phyloP scores from a whole-genome alignment of 1,284 basidiomycete species.

The Anthracocystis setariae region DNA sequence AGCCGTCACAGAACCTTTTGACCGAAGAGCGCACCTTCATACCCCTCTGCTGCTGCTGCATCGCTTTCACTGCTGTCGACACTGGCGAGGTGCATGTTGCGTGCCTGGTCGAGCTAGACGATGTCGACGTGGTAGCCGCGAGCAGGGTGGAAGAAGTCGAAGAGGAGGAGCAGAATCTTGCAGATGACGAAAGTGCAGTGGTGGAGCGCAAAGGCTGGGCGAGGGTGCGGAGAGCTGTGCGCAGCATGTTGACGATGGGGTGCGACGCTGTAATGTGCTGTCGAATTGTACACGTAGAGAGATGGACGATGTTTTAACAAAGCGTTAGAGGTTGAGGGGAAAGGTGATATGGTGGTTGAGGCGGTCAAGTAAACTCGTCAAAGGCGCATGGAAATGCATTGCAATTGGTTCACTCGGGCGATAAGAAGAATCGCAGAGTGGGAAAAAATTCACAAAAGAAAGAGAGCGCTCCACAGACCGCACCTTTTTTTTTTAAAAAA shows the following conservation, averaged over 20 bases:
- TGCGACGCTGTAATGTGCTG: neutral
- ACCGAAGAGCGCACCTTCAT: slow-evolving; percentile 97
- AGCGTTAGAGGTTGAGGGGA: slow-evolving; percentile 3
- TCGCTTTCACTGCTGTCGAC: slow-evolving; percentile 6
- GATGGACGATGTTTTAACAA: neutral
- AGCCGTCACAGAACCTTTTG: slow-evolving; percentile 73
- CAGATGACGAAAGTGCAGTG: slow-evolving; percentile 7
- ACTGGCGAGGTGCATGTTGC: slow-evolving; percentile 1
- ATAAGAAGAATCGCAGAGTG: slow-evolving; percentile 26
- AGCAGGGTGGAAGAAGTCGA: slow-evolving; percentile 13
- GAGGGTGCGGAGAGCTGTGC: slow-evolving; percentile 14
- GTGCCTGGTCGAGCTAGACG: slow-evolving; percentile 1
- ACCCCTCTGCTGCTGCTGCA: slow-evolving; percentile 71
- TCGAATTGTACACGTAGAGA: neutral
- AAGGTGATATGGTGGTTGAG: slow-evolving; percentile 16
- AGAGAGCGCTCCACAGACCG: neutral
- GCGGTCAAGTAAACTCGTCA: slow-evolving; percentile 1
- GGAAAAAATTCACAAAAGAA: neutral
- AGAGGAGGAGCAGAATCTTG: slow-evolving; percentile 33
- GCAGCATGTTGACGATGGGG: slow-evolving; percentile 15
- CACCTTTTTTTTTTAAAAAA: too few relatives aligned
- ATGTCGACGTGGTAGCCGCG: slow-evolving; percentile 5
- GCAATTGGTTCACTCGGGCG: slow-evolving; percentile 20
- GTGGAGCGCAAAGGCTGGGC: slow-evolving; percentile 19
- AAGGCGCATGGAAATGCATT: neutral